Evolutionary conservation across 169 alveolate genomes (phyloP), one percentile per base, ranked within the genome.

Genomic region (Eimeria falciformis): DNA sequence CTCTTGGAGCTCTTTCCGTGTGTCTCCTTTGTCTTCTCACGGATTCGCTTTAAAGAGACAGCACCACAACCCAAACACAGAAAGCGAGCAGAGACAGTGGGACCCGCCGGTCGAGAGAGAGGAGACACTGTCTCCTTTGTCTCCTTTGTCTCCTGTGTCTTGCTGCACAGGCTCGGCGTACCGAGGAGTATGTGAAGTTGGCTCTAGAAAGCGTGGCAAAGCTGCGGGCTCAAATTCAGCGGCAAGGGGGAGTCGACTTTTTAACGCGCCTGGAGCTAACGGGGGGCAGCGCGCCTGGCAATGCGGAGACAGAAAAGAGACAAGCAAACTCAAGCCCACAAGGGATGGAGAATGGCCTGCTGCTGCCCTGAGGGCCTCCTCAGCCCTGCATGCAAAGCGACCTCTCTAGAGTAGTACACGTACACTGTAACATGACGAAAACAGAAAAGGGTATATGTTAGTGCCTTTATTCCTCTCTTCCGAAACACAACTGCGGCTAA

Each of bases 161-260:
- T 25, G n/a, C n/a, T n/a, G n/a, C n/a, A 1, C 77, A 90, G 94
- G 91, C 91, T 6, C 85, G 88, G 37, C 85, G 94, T 11, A 43
- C 91, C 21, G 91, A 82, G 78, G 94, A 91, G 81, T 91, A 79
- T 53, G 87, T 81, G 53, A 78, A 79, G 68, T 33, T 79, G 33
- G 94, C 94, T 2, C 65, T 82, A 47, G 94, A 91, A 6, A 91
- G 91, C 29, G 94, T 91, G 45, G 81, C 85, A 14, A 90, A 78
- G 77, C 79, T 90, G 43, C 81, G 73, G 27, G 81, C 84, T 5
- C 86, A 58, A 69, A 56, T 89, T 27, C 89, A 73, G 53, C 66
- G 27, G 88, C 62, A 77, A 7, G 68, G 88, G 25, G 93, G 89
- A 11, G 93, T 89, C 17, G 93, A 89, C 37, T 89, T 89, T 46